These are phyloP conservation scores for Tetrapisispora pingtungensis DNA, from an alignment of 805 yeast genomes.

Conservation along the genomic window DNA sequence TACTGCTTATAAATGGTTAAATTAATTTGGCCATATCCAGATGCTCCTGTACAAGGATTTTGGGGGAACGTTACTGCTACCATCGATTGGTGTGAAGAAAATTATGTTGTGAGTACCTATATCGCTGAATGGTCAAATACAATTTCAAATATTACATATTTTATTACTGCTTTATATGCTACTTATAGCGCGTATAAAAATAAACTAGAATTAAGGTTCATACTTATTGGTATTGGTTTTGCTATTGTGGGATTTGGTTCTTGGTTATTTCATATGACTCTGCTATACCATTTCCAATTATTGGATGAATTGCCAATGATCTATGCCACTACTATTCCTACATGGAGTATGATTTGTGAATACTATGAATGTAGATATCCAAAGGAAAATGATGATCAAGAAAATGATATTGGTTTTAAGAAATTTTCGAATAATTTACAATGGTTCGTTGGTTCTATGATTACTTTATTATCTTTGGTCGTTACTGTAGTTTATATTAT, in stretches of 20 bases:
- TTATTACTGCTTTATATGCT: conserved; percentile 51
- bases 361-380: conserved; percentile 4
- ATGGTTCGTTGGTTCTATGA: conserved; percentile 33
- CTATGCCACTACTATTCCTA: conserved; percentile 92
- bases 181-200: conserved; percentile 51
- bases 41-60: conserved; percentile 44
- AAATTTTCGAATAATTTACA: neutral
- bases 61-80: conserved; percentile 88
- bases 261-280: conserved; percentile 95
- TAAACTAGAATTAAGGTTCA: conserved; percentile 58
- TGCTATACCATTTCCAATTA: conserved; percentile 78
- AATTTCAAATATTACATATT: conserved; percentile 55
- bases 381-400: neutral
- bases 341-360: conserved; percentile 71
- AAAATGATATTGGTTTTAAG: neutral
- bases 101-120: conserved; percentile 76
- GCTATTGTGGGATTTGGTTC: conserved; percentile 85
- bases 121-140: conserved; percentile 90
- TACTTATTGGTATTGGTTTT: conserved; percentile 68
- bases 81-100: conserved; percentile 99
- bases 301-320: conserved; percentile 97
- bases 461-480: conserved; percentile 43
- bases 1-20: neutral
- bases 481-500: conserved; percentile 66
- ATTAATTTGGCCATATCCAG: conserved; percentile 39